Base-by-base conservation (phyloP, 371 early-diverging fungal species). In the Dichotomocladium elegans region DNA sequence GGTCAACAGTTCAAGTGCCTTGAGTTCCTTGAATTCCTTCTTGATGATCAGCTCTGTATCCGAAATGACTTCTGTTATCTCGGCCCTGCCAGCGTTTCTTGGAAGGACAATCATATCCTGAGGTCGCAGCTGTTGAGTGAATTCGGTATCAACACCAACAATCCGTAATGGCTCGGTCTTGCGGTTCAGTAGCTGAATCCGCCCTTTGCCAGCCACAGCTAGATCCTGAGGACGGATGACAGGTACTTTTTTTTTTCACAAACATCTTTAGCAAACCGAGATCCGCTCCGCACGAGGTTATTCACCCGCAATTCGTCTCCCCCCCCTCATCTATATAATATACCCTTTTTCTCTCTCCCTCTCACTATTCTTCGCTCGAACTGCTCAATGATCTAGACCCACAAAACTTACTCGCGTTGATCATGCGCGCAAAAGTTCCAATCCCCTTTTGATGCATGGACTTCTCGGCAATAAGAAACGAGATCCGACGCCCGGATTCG, bases 141-240 rank as follows among this genome's bases (percentile, higher is more conserved):
- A 93, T 53, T 70, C 52, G 25, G 93, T 86, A 48, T 63, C 81
- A 17, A 74, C 44, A 25, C 93, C 93, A 25, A 65, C 70, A 41
- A 92, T 67, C 22, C 79, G 68, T 17, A 75, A 58, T 10, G 90
- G 88, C 21, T 84, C 81, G 7, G 69, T 67, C 56, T 81, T 72
- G 9, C 80, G 70, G 58, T 88, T 83, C 17, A 79, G 58, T 4
- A 89, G 57, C 47, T 70, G 70, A 50, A 94, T 77, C 19, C 56
- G 68, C 12, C 93, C 95, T 26, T 69, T 69, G 1, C 92, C 90
- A 10, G 54, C 47, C 31, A 74, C 76, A 15, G 87, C 88, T 30
- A 87, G 62, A 72, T 96, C 96, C 66, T 93, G 92, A 26, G 95
- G 86, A 26, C 96, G 78, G 41, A 84, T 84, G 4, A 96, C 96